Evolutionary conservation across 1,139 yeast species (phyloP).

Genomic region (Dujonia santamariae): DNA sequence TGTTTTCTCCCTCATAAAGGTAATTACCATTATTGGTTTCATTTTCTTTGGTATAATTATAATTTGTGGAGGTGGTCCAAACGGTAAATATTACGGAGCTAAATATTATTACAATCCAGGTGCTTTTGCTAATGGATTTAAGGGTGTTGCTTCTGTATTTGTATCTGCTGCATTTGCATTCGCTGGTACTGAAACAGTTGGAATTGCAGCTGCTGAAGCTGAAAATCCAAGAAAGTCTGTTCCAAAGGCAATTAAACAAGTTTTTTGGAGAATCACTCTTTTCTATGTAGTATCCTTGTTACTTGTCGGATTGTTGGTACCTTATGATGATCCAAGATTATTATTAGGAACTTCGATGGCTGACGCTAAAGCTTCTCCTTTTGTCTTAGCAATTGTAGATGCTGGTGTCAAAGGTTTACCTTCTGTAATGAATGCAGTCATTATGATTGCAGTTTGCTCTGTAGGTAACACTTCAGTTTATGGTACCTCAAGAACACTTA

Average conservation of each 20-base stretch:
- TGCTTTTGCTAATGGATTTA: conserved; percentile 36
- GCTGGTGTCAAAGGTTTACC: conserved; percentile 44
- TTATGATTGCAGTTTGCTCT: conserved; percentile 42
- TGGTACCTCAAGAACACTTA: conserved; percentile 77
- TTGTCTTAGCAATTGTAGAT: conserved; percentile 40
- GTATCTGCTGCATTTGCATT: conserved; percentile 38
- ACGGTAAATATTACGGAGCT: conserved; percentile 21
- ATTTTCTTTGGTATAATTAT: conserved; percentile 28
- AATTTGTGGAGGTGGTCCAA: conserved; percentile 34
- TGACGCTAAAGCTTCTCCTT: conserved; percentile 44
- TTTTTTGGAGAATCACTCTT: conserved; percentile 35
- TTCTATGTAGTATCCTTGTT: conserved; percentile 41
- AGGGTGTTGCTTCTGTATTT: conserved; percentile 39
- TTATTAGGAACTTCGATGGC: conserved; percentile 35
- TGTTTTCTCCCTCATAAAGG: conserved; percentile 28
- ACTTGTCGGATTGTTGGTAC: conserved; percentile 43
- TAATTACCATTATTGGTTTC: conserved; percentile 29
- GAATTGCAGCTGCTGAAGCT: conserved; percentile 43
- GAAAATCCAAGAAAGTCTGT: conserved; percentile 38
- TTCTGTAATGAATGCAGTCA: conserved; percentile 46
- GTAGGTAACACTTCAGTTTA: conserved; percentile 55
- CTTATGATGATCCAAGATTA: conserved; percentile 34
- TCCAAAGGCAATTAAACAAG: conserved; percentile 40
- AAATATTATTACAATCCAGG: conserved; percentile 30
- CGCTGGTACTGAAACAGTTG: conserved; percentile 41